Conservation (phyloP, 192 early-diverging fungal species). For the Pilobolus umbonatus region DNA sequence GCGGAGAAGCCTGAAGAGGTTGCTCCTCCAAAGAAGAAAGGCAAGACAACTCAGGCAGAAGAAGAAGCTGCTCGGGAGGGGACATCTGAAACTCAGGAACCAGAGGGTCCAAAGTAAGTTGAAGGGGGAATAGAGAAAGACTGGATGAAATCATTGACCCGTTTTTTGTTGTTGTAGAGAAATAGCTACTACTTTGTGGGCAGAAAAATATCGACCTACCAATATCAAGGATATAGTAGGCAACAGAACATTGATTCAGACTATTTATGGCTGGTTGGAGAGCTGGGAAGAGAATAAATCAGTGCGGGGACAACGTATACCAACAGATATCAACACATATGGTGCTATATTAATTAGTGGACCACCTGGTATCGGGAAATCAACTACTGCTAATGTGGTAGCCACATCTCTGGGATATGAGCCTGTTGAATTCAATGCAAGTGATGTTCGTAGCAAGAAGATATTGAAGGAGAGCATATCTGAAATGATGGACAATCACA, state of each 20-base stretch:
- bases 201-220: conserved; percentile 89
- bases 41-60: conserved; percentile 9
- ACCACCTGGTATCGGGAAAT: conserved; percentile 98
- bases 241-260: conserved; percentile 68
- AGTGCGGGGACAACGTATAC: conserved; percentile 40
- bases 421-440: conserved; percentile 94
- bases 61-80: conserved; percentile 20
- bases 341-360: conserved; percentile 85
- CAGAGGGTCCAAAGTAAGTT: not conserved
- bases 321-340: conserved; percentile 40
- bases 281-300: conserved; percentile 52
- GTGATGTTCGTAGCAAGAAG: conserved; percentile 90
- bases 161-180: too few relatives aligned
- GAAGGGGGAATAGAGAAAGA: too few relatives aligned
- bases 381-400: conserved; percentile 90
- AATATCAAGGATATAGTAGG: conserved; percentile 80
- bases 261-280: conserved; percentile 69
- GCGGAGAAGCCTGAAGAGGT: conserved; percentile 35
- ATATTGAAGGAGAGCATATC: conserved; percentile 64
- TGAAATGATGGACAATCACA: conserved; percentile 53
- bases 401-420: conserved; percentile 76
- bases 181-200: conserved; percentile 65
- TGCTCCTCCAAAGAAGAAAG: conserved; percentile 21
- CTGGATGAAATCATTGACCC: too few relatives aligned
- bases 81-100: not conserved